Evolutionary conservation across 495 filamentous ascomycete genomes (phyloP), one percentile per base, ranked within the genome.

Genomic region (Penicillium daleae): DNA sequence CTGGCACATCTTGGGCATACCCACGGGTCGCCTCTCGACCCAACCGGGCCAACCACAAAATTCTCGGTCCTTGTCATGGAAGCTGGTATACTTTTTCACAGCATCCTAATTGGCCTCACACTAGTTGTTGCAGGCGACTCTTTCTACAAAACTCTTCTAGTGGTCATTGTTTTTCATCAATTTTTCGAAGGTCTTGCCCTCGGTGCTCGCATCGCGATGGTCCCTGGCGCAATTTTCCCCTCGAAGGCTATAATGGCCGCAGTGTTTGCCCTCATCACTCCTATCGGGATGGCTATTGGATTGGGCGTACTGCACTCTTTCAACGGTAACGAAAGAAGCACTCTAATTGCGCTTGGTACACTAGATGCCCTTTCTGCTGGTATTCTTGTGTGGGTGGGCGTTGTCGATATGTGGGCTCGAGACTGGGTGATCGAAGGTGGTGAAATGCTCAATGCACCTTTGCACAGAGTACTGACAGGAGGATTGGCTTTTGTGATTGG

Each of bases 91-190:
- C 79, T 91, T 60, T 90, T 91, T 72, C 88, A 91, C 75, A 89
- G 87, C 2, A 81, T 90, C 21, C 67, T 77, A 32, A 76, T 77
- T 50, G 75, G 75, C 9, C 49, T 77, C 6, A 77, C 75, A 0
- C 66, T 77, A 4, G 75, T 77, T 9, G 75, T 77, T 5, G 75
- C 75, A 3, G 73, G 75, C 6, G 73, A 77, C 69, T 76, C 72
- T 10, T 76, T 76, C 33, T 93, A 92, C 69, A 80, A 85, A 60
- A 87, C 91, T 1, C 86, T 93, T 52, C 75, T 93, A 2, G 78
- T 90, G 27, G 90, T 90, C 21, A 92, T 93, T 57, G 76, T 84
- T 22, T 92, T 93, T 68, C 90, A 93, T 65, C 90, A 91, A 70
- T 74, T 68, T 56, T 76, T 77, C 51, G 90, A 92, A 73, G 90